phyloP scores from a whole-genome alignment of 306 rosid genomes.

The Myrica gale region DNA sequence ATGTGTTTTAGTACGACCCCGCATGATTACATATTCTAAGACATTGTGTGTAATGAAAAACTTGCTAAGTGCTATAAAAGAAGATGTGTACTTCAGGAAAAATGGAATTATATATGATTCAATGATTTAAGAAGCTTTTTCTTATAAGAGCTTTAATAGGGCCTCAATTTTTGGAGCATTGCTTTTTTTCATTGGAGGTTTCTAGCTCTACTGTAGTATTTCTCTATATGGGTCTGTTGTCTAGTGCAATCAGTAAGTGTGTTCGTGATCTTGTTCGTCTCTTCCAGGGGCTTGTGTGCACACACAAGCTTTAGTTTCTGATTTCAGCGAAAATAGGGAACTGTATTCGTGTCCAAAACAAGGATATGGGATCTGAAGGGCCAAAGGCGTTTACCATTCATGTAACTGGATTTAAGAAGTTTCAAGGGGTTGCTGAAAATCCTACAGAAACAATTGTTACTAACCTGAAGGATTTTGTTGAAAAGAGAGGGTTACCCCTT shows the following conservation, averaged over 20 bases:
- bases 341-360: conserved; percentile 48
- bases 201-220: too few relatives aligned
- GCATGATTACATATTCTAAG: neutral
- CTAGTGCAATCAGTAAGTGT: neutral
- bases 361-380: conserved; percentile 86
- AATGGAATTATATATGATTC: too few relatives aligned
- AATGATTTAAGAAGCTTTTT: too few relatives aligned
- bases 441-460: conserved; percentile 69
- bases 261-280: neutral
- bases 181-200: too few relatives aligned
- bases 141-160: too few relatives aligned
- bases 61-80: neutral
- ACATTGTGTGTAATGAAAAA: neutral
- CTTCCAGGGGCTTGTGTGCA: conserved; percentile 27
- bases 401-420: conserved; percentile 82
- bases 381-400: conserved; percentile 61
- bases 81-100: neutral
- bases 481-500: conserved; percentile 59
- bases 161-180: too few relatives aligned
- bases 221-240: neutral
- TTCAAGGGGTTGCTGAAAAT: conserved; percentile 73
- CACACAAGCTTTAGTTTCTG: conserved; percentile 1
- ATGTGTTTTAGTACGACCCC: neutral
- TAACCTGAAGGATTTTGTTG: conserved; percentile 59
- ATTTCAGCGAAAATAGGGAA: conserved; percentile 53